Evolutionary conservation across 108 stramenopile genomes (phyloP), one percentile per base, ranked within the genome.

Genomic region (Pseudonitzschia pungens): DNA sequence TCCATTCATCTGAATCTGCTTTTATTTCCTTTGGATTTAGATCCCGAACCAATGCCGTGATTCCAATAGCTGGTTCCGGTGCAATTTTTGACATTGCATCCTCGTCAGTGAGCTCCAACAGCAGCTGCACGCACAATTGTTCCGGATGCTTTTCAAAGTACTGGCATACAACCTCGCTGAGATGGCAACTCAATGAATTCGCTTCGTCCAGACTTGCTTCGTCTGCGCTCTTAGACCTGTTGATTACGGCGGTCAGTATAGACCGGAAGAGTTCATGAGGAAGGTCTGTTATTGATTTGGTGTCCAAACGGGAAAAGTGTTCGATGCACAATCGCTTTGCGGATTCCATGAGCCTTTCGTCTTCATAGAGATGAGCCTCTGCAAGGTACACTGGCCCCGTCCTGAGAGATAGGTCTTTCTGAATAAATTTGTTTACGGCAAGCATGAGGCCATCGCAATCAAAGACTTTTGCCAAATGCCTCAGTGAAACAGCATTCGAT

Each of bases 391-490:
- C 14, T 48, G 77, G 82, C 26, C 68, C 82, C 24, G 77, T 83
- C 41, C 72, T 72, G 10, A 76, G 48, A 40, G 75, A 75, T n/a
- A 83, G 63, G 51, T 83, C 82, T 26, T 68, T 68, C 59, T 79
- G 78, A 62, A 83, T 83, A 51, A 79, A 83, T 55, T 76, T 83
- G 33, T 78, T 83, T 7, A 79, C 78, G 26, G 75, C 82, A 27
- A 72, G 45, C 50, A 69, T 73, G 28, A 83, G 57, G 2, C 78
- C 58, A 58, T 79, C 78, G 55, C 79, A 72, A 29, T 83, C 82
- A 70, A 83, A 83, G 0, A 76, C 41, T 28, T 67, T 70, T 9
- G 82, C 82, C 3, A 83, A 54, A 56, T 79, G 77, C 12, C 82
- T 7, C 14, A 83, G 22, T 15, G 82, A 83, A 29, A 83, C 78